phyloP scores from a whole-genome alignment of 2,329 filamentous ascomycete species.

The Diaporthe batatas region DNA sequence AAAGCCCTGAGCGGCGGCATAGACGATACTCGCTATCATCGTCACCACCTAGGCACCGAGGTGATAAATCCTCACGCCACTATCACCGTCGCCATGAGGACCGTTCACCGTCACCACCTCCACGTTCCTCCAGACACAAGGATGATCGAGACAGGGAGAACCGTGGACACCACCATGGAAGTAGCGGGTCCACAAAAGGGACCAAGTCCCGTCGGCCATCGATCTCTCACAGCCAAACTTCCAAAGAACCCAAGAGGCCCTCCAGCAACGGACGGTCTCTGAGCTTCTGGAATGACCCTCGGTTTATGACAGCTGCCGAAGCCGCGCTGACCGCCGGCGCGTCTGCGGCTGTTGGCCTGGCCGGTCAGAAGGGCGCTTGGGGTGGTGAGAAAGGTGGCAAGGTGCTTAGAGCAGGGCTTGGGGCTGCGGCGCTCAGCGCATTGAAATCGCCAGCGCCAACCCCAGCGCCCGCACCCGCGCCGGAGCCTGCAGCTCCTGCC shows the following conservation, averaged over 20 bases:
- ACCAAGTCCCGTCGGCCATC: conserved; percentile 15
- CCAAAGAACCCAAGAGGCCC: not conserved
- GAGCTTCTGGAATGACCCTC: conserved; percentile 41
- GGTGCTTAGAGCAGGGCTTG: conserved; percentile 47
- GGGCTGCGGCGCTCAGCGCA: conserved; percentile 45
- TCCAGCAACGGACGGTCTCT: conserved; percentile 22
- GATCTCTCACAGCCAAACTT: conserved; percentile 18
- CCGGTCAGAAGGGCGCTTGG: conserved; percentile 44
- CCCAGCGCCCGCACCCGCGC: not conserved
- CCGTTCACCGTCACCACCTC: conserved; percentile 21
- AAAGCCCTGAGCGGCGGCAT: conserved; percentile 23
- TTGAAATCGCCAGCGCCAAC: conserved; percentile 29
- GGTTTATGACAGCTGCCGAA: conserved; percentile 46
- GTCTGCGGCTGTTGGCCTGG: conserved; percentile 43
- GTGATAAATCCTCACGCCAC: conserved; percentile 24
- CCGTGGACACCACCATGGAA: conserved; percentile 31
- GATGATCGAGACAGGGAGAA: conserved; percentile 3
- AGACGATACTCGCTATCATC: conserved; percentile 35
- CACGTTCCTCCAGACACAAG: conserved; percentile 26
- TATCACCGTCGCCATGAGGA: conserved; percentile 21
- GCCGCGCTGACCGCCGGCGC: conserved; percentile 47
- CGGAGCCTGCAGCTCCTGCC: not conserved
- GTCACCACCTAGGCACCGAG: conserved; percentile 31
- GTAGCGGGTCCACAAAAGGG: conserved; percentile 10
- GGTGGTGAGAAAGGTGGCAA: conserved; percentile 45